A percentile compares a stretch with the other conserved stretches of the same genome.
Conservation (phyloP, 2,329 filamentous ascomycete genomes). For the Fusarium solani-melongenae region DNA sequence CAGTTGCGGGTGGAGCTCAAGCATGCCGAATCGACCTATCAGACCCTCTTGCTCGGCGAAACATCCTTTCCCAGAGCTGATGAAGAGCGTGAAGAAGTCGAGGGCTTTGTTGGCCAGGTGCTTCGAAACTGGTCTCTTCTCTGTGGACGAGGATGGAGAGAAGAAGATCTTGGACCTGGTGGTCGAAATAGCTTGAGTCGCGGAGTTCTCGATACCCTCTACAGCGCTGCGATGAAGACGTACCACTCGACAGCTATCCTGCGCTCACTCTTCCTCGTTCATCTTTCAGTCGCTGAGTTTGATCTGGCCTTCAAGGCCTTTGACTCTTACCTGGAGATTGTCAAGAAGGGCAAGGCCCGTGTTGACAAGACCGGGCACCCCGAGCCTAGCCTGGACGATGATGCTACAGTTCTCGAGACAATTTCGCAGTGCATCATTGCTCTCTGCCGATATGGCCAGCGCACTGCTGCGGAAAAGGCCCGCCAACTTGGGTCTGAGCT, state of each 20-base stretch:
- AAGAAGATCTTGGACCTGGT: constrained; percentile 83
- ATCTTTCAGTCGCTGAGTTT: constrained; percentile 89
- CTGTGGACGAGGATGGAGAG: constrained; percentile 82
- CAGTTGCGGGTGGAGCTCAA: constrained; percentile 83
- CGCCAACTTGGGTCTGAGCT: constrained; percentile 76
- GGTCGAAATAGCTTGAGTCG: constrained; percentile 81
- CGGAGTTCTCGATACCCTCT: constrained; percentile 86
- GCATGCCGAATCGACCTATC: constrained; percentile 81
- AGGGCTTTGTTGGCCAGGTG: constrained; percentile 82
- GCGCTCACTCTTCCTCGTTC: constrained; percentile 86
- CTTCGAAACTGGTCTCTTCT: constrained; percentile 88
- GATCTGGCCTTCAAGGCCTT: constrained; percentile 91
- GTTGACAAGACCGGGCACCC: constrained; percentile 80
- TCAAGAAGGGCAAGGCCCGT: constrained; percentile 85
- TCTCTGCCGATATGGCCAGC: constrained; percentile 83
- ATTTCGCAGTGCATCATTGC: constrained; percentile 83
- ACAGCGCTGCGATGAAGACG: constrained; percentile 89
- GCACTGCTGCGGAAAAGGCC: constrained; percentile 82
- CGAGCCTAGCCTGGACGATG: constrained; percentile 80
- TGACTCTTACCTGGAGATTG: constrained; percentile 90
- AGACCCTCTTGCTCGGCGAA: constrained; percentile 80
- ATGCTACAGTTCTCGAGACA: constrained; percentile 80
- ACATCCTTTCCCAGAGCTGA: constrained; percentile 87
- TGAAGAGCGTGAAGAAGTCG: constrained; percentile 81
- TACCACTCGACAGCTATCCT: constrained; percentile 94